phyloP scores from a whole-genome alignment of 805 yeast genomes.

The Yamadazyma sp. region DNA sequence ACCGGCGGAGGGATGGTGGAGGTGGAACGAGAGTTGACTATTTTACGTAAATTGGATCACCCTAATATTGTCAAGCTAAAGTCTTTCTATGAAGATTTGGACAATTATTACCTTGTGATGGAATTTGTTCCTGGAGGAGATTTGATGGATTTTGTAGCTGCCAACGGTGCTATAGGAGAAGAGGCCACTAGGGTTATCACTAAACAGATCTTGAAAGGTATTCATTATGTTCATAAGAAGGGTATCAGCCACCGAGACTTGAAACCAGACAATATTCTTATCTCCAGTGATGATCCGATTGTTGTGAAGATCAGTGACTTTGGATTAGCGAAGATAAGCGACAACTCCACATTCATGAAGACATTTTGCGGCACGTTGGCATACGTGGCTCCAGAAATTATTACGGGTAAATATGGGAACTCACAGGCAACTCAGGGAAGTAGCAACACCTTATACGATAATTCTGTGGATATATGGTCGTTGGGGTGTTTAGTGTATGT shows the following conservation, averaged over 20 bases:
- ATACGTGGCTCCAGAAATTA: constrained; percentile 94
- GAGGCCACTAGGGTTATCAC: constrained; percentile 86
- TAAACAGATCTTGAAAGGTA: constrained; percentile 79
- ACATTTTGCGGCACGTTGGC: constrained; percentile 98
- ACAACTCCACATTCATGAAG: constrained; percentile 81
- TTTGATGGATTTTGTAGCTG: constrained; percentile 94
- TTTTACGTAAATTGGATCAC: constrained; percentile 74
- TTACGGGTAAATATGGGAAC: constrained; percentile 52
- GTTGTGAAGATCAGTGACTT: constrained; percentile 92
- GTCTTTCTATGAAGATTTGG: constrained; percentile 82
- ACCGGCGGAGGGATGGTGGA: constrained; percentile 66
- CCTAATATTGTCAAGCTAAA: constrained; percentile 81
- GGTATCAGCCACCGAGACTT: constrained; percentile 96
- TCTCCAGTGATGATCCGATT: constrained; percentile 89
- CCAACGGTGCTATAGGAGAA: constrained; percentile 89
- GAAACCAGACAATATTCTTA: constrained; percentile 93
- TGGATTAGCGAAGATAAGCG: constrained; percentile 91
- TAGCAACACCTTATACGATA: constrained; percentile 55
- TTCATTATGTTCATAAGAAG: constrained; percentile 79
- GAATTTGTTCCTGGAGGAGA: constrained; percentile 97
- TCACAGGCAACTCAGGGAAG: constrained; percentile 22
- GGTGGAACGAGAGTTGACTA: constrained; percentile 82
- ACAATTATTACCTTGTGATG: constrained; percentile 85
- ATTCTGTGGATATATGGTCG: constrained; percentile 96
- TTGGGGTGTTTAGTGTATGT: constrained; percentile 93